phyloP scores from a whole-genome alignment of 2,329 filamentous ascomycete genomes.

The Clonostachys rosea region DNA sequence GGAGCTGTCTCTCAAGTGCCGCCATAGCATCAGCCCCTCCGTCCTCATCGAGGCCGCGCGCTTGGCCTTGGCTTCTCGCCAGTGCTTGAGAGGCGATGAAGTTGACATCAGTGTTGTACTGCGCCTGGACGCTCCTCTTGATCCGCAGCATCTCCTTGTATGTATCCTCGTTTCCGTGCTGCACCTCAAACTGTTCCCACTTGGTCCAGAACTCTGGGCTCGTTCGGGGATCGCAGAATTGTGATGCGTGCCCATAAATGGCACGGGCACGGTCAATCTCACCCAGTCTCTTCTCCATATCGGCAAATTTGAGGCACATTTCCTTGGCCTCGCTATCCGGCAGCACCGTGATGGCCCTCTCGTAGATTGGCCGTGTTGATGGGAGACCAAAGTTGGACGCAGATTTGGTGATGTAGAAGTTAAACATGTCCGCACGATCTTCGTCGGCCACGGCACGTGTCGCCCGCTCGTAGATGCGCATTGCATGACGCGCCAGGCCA shows the following conservation, averaged over 20 bases:
- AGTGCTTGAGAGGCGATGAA: constrained; percentile 97
- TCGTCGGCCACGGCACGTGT: constrained; percentile 93
- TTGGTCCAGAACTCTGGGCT: constrained; percentile 90
- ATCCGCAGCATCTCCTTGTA: constrained; percentile 99
- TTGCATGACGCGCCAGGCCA: constrained; percentile 89
- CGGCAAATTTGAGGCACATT: constrained; percentile 98
- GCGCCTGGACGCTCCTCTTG: constrained; percentile 93
- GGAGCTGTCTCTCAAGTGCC: constrained; percentile 80
- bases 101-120: constrained; percentile 98
- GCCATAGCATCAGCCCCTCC: constrained; percentile 79
- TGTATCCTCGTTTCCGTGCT: constrained; percentile 97
- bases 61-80: constrained; percentile 67
- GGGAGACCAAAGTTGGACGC: constrained; percentile 96
- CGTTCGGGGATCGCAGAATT: constrained; percentile 94
- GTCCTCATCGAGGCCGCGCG: constrained; percentile 32
- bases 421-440: constrained; percentile 95
- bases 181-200: constrained; percentile 96
- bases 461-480: constrained; percentile 98
- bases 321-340: constrained; percentile 90
- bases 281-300: constrained; percentile 88
- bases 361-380: constrained; percentile 92
- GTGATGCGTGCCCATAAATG: constrained; percentile 93
- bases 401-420: constrained; percentile 98
- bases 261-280: constrained; percentile 93
- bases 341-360: constrained; percentile 88